Percentiles rank a stretch among this genome's conserved stretches.
phyloP scores from a whole-genome alignment of 2,329 filamentous ascomycete genomes.

The Lomentospora prolificans region DNA sequence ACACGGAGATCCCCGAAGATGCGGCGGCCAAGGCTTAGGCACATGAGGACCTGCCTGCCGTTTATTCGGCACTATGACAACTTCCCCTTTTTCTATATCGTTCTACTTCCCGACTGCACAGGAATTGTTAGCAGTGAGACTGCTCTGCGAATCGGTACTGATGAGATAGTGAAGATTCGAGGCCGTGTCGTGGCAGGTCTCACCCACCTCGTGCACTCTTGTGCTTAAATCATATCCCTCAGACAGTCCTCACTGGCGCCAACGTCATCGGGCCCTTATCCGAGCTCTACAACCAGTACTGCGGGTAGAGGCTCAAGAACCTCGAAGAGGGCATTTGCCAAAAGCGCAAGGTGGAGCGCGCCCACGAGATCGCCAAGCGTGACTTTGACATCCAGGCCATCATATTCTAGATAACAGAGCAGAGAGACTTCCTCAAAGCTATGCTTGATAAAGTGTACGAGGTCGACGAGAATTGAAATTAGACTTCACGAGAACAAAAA shows the following conservation, averaged over 20 bases:
- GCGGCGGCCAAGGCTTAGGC: neutral
- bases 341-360: constrained; percentile 10
- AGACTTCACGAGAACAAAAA: too few species aligned
- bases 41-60: constrained; percentile 39
- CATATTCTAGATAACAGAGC: constrained; percentile 14
- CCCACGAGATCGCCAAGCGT: constrained; percentile 10
- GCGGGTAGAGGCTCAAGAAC: constrained; percentile 53
- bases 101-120: constrained; percentile 54
- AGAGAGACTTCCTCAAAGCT: constrained; percentile 17
- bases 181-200: constrained; percentile 47
- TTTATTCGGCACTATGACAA: constrained; percentile 57
- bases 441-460: constrained; percentile 11
- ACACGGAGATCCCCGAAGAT: constrained; percentile 33
- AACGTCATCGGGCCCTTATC: constrained; percentile 46
- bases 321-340: constrained; percentile 41
- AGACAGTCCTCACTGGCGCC: constrained; percentile 50
- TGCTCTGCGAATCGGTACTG: constrained; percentile 42
- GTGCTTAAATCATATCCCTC: neutral
- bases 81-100: constrained; percentile 59
- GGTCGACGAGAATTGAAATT: neutral
- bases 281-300: constrained; percentile 51
- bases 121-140: constrained; percentile 58
- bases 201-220: neutral
- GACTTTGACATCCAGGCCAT: constrained; percentile 13
- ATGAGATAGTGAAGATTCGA: constrained; percentile 46